phyloP scores from a whole-genome alignment of 2,329 filamentous ascomycete species.

The Paraconiothyrium sp. region DNA sequence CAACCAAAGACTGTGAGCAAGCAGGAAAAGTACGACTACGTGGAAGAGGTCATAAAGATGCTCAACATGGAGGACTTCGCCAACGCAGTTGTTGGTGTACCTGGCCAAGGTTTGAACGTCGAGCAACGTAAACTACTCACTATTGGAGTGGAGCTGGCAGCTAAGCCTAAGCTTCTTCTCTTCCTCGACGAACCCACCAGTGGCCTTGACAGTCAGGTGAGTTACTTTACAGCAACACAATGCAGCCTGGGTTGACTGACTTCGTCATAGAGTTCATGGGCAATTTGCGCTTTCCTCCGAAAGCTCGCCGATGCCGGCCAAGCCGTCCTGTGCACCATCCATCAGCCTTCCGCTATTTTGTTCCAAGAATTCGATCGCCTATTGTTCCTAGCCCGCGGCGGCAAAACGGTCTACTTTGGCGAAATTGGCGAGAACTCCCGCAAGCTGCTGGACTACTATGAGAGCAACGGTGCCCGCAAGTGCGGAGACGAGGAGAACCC shows the following conservation, averaged over 20 bases:
- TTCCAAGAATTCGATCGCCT: slow-evolving; percentile 89
- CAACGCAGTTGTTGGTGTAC: slow-evolving; percentile 71
- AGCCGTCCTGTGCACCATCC: slow-evolving; percentile 91
- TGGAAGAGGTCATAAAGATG: slow-evolving; percentile 72
- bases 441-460: slow-evolving; percentile 75
- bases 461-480: slow-evolving; percentile 70
- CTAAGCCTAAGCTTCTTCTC: slow-evolving; percentile 41
- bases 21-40: slow-evolving; percentile 68
- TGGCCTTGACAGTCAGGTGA: slow-evolving; percentile 71
- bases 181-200: slow-evolving; percentile 74
- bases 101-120: slow-evolving; percentile 66
- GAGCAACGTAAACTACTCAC: slow-evolving; percentile 72
- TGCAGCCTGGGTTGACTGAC: not conserved
- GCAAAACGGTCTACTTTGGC: slow-evolving; percentile 81
- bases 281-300: slow-evolving; percentile 83
- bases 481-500: slow-evolving; percentile 76
- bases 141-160: slow-evolving; percentile 61
- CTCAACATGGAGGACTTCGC: slow-evolving; percentile 74
- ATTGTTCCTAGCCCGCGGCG: slow-evolving; percentile 78
- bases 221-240: not conserved
- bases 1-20: slow-evolving; percentile 65
- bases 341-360: slow-evolving; percentile 90
- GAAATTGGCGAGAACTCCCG: slow-evolving; percentile 75
- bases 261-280: slow-evolving; percentile 33
- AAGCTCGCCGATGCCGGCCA: slow-evolving; percentile 83